Evolutionary conservation across 169 alveolate genomes (phyloP).

Genomic region (Plasmodium gonderi): DNA sequence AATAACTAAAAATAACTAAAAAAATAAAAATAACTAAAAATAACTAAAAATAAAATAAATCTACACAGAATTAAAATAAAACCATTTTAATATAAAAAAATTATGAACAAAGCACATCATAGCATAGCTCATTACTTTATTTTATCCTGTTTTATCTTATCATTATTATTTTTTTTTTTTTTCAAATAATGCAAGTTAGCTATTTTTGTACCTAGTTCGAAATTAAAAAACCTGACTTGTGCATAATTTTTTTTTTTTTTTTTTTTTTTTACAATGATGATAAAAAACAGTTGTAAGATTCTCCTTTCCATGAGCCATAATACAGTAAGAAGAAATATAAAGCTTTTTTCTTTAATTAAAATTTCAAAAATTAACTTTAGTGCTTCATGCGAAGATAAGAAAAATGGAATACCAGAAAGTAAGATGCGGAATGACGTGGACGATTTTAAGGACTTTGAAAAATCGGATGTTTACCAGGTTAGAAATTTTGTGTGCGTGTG

Average conservation of each 20-base stretch:
- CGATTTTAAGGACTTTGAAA: slow-evolving; percentile 62
- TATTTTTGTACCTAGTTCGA: slow-evolving; percentile 4
- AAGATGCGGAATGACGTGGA: background rate
- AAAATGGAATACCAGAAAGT: slow-evolving; percentile 11
- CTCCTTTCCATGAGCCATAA: slow-evolving; percentile 7
- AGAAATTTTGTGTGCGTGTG: too few relatives aligned
- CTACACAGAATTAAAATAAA: background rate
- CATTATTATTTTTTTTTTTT: slow-evolving; percentile 11
- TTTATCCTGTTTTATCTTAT: background rate
- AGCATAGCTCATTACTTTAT: too few relatives aligned
- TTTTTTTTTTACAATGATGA: slow-evolving; percentile 43
- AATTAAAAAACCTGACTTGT: slow-evolving; percentile 14
- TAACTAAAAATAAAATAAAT: too few relatives aligned
- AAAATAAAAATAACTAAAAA: background rate
- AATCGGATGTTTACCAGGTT: slow-evolving; percentile 69
- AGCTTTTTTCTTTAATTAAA: background rate
- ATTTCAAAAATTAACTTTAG: slow-evolving; percentile 33
- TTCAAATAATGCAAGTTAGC: slow-evolving; percentile 7
- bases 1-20: background rate
- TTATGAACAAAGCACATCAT: slow-evolving; percentile 39
- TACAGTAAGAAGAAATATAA: slow-evolving; percentile 18
- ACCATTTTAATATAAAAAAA: background rate
- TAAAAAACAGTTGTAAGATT: slow-evolving; percentile 14
- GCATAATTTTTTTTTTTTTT: background rate
- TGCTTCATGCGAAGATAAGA: slow-evolving; percentile 7